Percentiles rank a stretch among this genome's conserved stretches.
Conservation (phyloP, 495 filamentous ascomycete genomes). For the Neurospora terricola region DNA sequence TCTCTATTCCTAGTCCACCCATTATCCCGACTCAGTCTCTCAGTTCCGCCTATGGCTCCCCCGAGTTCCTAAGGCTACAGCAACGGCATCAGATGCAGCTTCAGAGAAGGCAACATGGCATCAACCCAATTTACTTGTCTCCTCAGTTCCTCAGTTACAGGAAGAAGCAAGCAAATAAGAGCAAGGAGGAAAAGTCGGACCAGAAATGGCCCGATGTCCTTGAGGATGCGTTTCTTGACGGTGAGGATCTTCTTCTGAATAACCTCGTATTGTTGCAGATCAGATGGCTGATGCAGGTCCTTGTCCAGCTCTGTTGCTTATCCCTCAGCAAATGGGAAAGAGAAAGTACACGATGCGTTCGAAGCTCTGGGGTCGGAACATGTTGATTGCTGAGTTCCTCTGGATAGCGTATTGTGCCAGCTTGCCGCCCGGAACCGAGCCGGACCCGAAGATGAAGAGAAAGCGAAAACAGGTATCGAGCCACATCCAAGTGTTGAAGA, state of each 20-base stretch:
- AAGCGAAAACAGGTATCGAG: constrained; percentile 87
- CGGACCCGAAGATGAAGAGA: constrained; percentile 31
- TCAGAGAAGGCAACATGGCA: constrained; percentile 17
- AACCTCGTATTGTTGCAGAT: neutral
- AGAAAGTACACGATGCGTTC: constrained; percentile 64
- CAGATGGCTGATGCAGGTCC: neutral
- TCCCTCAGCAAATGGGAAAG: constrained; percentile 65
- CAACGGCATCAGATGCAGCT: constrained; percentile 12
- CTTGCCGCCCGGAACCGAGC: constrained; percentile 23
- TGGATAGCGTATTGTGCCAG: constrained; percentile 39
- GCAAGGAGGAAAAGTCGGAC: constrained; percentile 36
- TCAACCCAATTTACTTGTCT: constrained; percentile 42
- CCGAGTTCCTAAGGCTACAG: constrained; percentile 8
- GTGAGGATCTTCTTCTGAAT: constrained; percentile 38
- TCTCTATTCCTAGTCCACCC: constrained; percentile 30
- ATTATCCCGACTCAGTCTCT: constrained; percentile 35
- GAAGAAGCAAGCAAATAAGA: constrained; percentile 52
- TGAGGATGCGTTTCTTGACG: constrained; percentile 83
- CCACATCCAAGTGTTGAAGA: constrained; percentile 94
- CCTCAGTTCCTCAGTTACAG: constrained; percentile 59
- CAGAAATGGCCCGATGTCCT: constrained; percentile 72
- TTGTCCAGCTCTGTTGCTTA: constrained; percentile 60
- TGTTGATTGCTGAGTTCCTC: constrained; percentile 80
- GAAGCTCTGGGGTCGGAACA: constrained; percentile 77
- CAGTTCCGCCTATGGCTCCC: constrained; percentile 25